Evolutionary conservation across 2,329 filamentous ascomycete genomes (phyloP).

Genomic region (Trichoderma sp.): DNA sequence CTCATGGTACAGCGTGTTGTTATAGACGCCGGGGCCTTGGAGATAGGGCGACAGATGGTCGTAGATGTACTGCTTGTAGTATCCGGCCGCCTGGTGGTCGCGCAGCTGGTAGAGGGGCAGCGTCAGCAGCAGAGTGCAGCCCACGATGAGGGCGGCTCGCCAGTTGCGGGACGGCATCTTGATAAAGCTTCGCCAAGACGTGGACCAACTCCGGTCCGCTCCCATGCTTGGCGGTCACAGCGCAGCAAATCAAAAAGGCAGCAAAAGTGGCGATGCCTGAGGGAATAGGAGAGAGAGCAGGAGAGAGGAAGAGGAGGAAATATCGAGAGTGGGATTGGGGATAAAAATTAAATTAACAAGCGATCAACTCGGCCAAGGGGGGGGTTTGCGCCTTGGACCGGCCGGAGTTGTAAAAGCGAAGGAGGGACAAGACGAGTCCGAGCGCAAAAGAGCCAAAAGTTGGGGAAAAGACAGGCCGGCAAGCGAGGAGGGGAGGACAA

Average conservation of each 20-base stretch:
- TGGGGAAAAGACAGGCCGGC: background rate
- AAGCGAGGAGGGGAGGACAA: slow-evolving; percentile 7
- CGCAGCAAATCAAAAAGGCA: background rate
- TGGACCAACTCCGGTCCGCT: slow-evolving; percentile 18
- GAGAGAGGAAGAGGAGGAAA: background rate
- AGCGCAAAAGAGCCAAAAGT: background rate
- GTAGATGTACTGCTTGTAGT: slow-evolving; percentile 30
- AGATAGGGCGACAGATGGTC: slow-evolving; percentile 32
- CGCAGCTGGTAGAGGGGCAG: slow-evolving; percentile 33
- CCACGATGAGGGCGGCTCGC: slow-evolving; percentile 28
- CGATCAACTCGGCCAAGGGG: background rate
- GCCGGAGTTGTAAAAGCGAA: background rate
- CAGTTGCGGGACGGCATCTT: slow-evolving; percentile 27
- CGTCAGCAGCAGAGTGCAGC: slow-evolving; percentile 29
- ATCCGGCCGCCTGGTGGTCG: slow-evolving; percentile 26
- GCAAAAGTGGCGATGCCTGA: background rate
- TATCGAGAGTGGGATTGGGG: background rate
- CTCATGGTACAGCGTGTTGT: slow-evolving; percentile 40
- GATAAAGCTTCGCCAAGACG: slow-evolving; percentile 19
- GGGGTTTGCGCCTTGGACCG: background rate
- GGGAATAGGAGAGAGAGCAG: too few relatives aligned
- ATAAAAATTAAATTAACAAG: slow-evolving; percentile 11
- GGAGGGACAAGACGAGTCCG: background rate
- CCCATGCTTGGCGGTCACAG: slow-evolving; percentile 19
- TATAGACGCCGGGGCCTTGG: slow-evolving; percentile 30